phyloP scores from a whole-genome alignment of 345 rosid genomes.

The Mallotus nudiflorus region DNA sequence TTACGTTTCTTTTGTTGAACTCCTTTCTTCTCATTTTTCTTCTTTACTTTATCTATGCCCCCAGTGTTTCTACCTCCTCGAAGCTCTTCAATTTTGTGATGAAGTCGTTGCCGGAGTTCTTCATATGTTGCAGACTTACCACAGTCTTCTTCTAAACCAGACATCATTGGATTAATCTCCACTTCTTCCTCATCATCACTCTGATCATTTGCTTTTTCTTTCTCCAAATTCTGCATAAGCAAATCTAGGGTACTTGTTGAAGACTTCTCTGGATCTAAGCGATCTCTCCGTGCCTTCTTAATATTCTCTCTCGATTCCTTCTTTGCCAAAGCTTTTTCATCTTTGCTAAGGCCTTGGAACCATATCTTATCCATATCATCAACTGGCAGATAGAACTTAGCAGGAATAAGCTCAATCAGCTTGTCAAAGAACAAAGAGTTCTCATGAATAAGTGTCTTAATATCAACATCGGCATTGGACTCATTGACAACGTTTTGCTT shows the following conservation, averaged over 20 bases:
- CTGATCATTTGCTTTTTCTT: conserved; percentile 45
- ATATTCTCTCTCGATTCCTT: conserved; percentile 61
- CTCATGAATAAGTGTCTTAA: conserved; percentile 50
- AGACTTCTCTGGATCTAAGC: conserved; percentile 72
- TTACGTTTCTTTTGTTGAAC: conserved; percentile 55
- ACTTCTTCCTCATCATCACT: conserved; percentile 47
- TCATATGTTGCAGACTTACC: conserved; percentile 59
- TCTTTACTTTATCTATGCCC: conserved; percentile 27
- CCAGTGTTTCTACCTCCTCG: conserved; percentile 51
- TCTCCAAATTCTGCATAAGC: conserved; percentile 62
- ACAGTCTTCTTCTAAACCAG: too few relatives aligned
- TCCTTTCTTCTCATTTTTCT: conserved; percentile 30
- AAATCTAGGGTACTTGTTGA: conserved; percentile 58
- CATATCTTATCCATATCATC: conserved; percentile 74
- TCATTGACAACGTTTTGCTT: conserved; percentile 23
- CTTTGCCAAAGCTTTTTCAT: conserved; percentile 63
- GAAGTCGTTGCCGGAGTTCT: conserved; percentile 73
- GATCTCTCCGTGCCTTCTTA: conserved; percentile 77
- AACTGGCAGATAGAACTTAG: conserved; percentile 72
- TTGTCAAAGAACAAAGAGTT: conserved; percentile 66
- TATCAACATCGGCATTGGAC: conserved; percentile 22
- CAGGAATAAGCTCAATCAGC: conserved; percentile 76
- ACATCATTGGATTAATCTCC: conserved; percentile 34
- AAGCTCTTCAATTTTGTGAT: conserved; percentile 63
- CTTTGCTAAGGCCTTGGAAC: conserved; percentile 82